Percentiles rank a stretch among this genome's conserved stretches.
These are phyloP conservation scores for Cucumis hystrix DNA, from an alignment of 306 rosid genomes.

Conservation along the genomic window DNA sequence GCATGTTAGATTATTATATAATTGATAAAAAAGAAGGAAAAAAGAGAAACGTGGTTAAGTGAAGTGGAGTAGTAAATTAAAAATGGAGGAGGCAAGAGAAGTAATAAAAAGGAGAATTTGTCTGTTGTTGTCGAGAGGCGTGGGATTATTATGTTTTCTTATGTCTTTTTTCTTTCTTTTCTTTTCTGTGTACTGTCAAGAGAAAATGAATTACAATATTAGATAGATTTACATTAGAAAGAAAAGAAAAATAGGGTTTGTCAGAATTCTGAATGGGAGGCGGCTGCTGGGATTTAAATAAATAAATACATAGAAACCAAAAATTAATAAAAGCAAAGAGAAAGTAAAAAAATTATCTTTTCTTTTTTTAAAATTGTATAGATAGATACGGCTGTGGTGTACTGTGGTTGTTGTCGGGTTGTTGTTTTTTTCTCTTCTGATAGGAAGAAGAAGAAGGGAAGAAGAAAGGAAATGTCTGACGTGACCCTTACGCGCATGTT, in stretches of 20 bases:
- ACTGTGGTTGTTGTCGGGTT: constrained; percentile 28
- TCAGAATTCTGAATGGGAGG: background rate
- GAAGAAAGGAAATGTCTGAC: constrained; percentile 25
- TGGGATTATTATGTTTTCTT: constrained; percentile 17
- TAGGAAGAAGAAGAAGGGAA: too few species aligned
- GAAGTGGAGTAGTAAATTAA: too few species aligned
- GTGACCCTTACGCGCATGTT: constrained; percentile 39
- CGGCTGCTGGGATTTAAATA: constrained; percentile 11
- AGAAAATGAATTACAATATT: too few species aligned
- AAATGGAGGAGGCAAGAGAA: background rate
- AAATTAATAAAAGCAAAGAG: background rate
- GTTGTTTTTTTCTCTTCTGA: too few species aligned
- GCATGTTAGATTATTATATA: too few species aligned
- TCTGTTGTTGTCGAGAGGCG: constrained; percentile 44
- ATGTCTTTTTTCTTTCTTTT: background rate
- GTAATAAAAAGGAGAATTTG: constrained; percentile 22
- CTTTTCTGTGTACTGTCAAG: background rate
- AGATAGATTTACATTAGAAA: too few species aligned
- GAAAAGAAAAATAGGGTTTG: background rate
- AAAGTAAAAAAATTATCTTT: background rate
- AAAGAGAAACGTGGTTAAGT: too few species aligned
- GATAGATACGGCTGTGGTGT: constrained; percentile 19
- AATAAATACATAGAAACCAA: background rate
- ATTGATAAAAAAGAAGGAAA: too few species aligned
- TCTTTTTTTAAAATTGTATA: too few species aligned